A percentile compares a stretch with the other conserved stretches of the same genome.
These are phyloP conservation scores for Populus pruinosa DNA, from an alignment of 345 rosid species.

Conservation along the genomic window DNA sequence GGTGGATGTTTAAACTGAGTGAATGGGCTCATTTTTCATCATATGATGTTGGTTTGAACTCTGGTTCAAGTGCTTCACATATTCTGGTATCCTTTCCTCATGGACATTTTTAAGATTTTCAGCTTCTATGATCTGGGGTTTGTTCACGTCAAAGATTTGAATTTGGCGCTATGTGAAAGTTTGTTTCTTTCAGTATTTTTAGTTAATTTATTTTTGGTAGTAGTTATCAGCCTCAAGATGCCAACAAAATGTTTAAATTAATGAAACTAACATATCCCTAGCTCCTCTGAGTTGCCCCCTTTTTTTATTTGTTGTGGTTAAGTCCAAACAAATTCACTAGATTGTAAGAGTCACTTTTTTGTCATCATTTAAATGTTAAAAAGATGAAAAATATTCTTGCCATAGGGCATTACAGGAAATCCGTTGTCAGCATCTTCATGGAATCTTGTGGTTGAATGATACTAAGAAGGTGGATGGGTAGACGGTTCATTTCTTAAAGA, in stretches of 20 bases:
- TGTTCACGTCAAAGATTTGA: not conserved
- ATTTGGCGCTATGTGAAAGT: not conserved
- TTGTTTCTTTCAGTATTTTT: not conserved
- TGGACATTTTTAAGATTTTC: not conserved
- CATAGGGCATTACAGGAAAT: not conserved
- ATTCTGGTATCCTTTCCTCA: conserved; percentile 54
- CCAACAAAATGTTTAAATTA: not conserved
- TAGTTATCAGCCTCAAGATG: not conserved
- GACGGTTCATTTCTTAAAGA: not conserved
- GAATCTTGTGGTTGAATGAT: not conserved
- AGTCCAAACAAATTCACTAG: not conserved
- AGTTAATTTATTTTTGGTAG: not conserved
- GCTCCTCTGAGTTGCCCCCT: not conserved
- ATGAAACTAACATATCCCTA: not conserved
- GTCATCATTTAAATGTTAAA: not conserved
- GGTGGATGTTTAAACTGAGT: conserved; percentile 95
- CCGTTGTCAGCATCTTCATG: not conserved
- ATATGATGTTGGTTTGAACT: conserved; percentile 80
- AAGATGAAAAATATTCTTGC: not conserved
- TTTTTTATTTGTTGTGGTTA: not conserved
- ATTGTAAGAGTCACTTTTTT: not conserved
- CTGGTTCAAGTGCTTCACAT: conserved; percentile 89
- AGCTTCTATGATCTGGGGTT: not conserved
- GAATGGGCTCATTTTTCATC: conserved; percentile 92
- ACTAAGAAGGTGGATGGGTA: not conserved